Conservation (phyloP, 306 rosid species). For the Coriaria nepalensis region DNA sequence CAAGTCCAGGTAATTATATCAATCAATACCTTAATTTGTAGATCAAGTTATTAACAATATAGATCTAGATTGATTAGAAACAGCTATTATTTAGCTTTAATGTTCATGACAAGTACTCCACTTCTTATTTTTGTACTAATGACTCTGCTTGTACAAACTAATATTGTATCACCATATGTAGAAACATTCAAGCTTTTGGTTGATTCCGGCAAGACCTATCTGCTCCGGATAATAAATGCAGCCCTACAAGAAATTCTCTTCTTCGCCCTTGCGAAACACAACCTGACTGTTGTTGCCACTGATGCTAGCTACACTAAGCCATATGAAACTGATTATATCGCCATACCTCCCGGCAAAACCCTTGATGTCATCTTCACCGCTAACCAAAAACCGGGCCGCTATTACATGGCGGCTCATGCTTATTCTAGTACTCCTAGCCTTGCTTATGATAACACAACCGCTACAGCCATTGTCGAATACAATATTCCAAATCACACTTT, state of each 20-base stretch:
- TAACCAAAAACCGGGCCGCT: constrained; percentile 17
- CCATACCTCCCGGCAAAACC: constrained; percentile 40
- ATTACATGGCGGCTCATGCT: constrained; percentile 19
- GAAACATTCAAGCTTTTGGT: constrained; percentile 21
- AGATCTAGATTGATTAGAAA: no score
- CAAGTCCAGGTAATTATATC: background rate
- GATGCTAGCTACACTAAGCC: constrained; percentile 32
- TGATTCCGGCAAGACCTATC: constrained; percentile 27
- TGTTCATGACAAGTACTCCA: background rate
- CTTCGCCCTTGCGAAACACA: constrained; percentile 32
- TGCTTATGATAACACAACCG: constrained; percentile 10
- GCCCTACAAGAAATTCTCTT: constrained; percentile 26
- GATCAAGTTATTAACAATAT: no score
- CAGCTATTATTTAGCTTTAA: background rate
- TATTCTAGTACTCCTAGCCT: background rate
- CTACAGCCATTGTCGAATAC: constrained; percentile 18
- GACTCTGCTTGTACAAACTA: no score
- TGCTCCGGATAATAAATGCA: constrained; percentile 31
- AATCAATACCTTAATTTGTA: no score
- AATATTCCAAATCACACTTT: background rate
- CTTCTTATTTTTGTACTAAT: background rate
- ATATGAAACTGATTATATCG: constrained; percentile 16
- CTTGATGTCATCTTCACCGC: constrained; percentile 31
- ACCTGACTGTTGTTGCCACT: constrained; percentile 28
- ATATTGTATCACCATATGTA: background rate